Base-by-base conservation (phyloP, 306 rosid genomes). In the Trifolium dubium region DNA sequence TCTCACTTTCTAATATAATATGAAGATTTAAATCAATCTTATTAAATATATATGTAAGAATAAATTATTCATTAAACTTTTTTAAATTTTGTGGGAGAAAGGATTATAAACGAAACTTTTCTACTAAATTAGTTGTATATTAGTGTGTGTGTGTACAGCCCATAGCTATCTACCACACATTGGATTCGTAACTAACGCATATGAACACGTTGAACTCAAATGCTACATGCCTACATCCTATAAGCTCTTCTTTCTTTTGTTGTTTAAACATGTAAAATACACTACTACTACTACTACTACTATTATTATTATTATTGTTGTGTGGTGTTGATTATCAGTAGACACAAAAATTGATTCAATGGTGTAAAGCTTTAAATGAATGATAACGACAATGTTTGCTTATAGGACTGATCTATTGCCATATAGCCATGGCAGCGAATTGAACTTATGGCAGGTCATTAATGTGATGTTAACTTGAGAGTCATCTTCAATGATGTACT, bases 381-480 rank as follows among this genome's bases (percentile, higher is more conserved):
- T 7, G 66, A 64, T 9, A 49, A 39, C 29, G 69, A 46, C 17
- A 39, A 59, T 15, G 8, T 17, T 8, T 53, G 8, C 43, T 18
- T 18, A 3, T 30, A 12, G 35, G 76, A 44, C 65, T 23, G 23
- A 35, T n/a, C 46, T 3, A 47, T 44, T 12, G 18, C 30, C 8
- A 23, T 23, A 23, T 23, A 23, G 23, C 23, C 10, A 4, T 31
- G 59, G 59, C 28, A 18, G 59, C 69, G 4, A 5, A 50, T 6
- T 29, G 23, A 14, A 53, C 13, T 47, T 32, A 51, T 40, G 43
- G 51, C 35, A 3, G 31, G 10, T 41, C 63, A 41, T 65, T 65
- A 28, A 71, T 41, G 62, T 60, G 56, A 71, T 43, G 49, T 64
- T 34, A 60, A 79, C 63, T 50, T 23, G 19, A 29, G 3, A 69